A percentile compares a stretch with the other conserved stretches of the same genome.
Evolutionary conservation across 2,329 filamentous ascomycete species (phyloP).

Genomic region (Fusarium brevicatenulatum): DNA sequence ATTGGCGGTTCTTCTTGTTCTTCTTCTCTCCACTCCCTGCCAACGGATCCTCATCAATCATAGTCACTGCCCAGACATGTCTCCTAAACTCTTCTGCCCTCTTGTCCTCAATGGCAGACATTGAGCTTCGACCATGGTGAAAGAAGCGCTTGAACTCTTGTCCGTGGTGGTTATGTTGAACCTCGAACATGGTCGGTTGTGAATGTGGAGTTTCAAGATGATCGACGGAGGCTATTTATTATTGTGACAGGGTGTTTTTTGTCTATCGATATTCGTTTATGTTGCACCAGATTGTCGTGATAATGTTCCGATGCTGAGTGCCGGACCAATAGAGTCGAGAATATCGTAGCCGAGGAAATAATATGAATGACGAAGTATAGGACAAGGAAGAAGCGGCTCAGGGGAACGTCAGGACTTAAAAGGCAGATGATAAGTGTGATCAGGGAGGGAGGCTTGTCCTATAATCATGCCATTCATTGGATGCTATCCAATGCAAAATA

Average conservation of each 20-base stretch:
- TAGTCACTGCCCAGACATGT: slow-evolving; percentile 43
- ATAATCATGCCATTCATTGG: slow-evolving; percentile 1
- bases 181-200: slow-evolving; percentile 40
- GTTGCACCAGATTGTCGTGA: slow-evolving; percentile 7
- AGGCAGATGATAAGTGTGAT: slow-evolving; percentile 3
- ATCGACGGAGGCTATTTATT: slow-evolving; percentile 4
- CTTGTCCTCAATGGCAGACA: slow-evolving; percentile 43
- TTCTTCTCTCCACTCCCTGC: slow-evolving; percentile 18
- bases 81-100: slow-evolving; percentile 42
- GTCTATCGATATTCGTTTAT: slow-evolving; percentile 4
- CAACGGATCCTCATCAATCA: slow-evolving; percentile 43
- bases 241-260: slow-evolving; percentile 12
- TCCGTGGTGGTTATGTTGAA: slow-evolving; percentile 42
- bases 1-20: slow-evolving; percentile 24
- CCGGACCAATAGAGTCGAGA: slow-evolving; percentile 3
- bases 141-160: slow-evolving; percentile 44
- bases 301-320: slow-evolving; percentile 8
- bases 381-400: slow-evolving; percentile 17
- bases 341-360: not conserved
- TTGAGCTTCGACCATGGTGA: slow-evolving; percentile 42
- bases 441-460: slow-evolving; percentile 17
- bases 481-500: slow-evolving; percentile 6
- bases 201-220: slow-evolving; percentile 15
- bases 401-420: slow-evolving; percentile 9
- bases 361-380: slow-evolving; percentile 17